Conservation (phyloP, 495 filamentous ascomycete genomes). For the Aspergillus homomorphus region DNA sequence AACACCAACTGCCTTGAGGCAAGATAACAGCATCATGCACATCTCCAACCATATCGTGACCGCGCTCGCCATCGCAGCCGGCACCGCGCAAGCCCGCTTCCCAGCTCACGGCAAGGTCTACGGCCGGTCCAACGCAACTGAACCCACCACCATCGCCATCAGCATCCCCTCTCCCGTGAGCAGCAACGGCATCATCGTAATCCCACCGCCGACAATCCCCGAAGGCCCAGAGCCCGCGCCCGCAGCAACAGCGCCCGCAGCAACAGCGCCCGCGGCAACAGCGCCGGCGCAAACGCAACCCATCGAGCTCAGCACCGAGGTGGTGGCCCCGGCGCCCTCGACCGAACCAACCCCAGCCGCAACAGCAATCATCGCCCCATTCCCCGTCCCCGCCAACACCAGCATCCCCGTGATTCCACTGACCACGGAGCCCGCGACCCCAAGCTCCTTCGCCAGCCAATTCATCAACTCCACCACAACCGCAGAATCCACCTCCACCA, state of each 20-base stretch:
- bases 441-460: constrained; percentile 8
- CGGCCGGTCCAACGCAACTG: not conserved
- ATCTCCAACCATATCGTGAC: constrained; percentile 15
- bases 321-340: too few relatives aligned
- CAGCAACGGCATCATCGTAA: too few relatives aligned
- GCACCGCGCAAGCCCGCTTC: constrained; percentile 17
- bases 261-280: too few relatives aligned
- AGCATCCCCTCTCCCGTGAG: too few relatives aligned
- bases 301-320: not conserved
- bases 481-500: constrained; percentile 4
- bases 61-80: constrained; percentile 21
- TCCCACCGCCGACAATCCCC: too few relatives aligned
- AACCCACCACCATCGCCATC: constrained; percentile 3
- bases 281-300: too few relatives aligned
- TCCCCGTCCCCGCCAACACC: not conserved
- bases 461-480: constrained; percentile 10
- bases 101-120: not conserved
- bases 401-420: constrained; percentile 7
- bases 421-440: constrained; percentile 3
- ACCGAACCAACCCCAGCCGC: too few relatives aligned
- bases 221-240: too few relatives aligned
- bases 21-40: constrained; percentile 17
- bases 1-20: too few relatives aligned
- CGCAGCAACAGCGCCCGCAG: too few relatives aligned
- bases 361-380: not conserved